Evolutionary conservation across 2,329 filamentous ascomycete genomes (phyloP).

Genomic region (Lojkania enalia): DNA sequence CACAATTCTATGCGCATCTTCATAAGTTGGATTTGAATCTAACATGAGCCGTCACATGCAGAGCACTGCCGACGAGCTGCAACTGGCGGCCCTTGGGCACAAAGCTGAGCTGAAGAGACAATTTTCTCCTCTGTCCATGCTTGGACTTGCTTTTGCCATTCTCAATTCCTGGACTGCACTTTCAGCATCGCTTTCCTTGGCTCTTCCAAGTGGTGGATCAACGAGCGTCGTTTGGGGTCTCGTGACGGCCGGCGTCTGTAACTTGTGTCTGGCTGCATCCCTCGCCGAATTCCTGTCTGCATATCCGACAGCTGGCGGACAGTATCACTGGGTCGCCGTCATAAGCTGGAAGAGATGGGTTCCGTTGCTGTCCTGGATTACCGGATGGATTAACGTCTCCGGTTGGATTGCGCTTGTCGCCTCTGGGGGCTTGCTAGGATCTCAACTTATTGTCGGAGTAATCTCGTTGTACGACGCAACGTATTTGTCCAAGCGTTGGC

Average conservation of each 20-base stretch:
- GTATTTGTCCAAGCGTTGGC: slow-evolving; percentile 65
- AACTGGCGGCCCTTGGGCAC: slow-evolving; percentile 54
- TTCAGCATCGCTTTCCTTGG: slow-evolving; percentile 60
- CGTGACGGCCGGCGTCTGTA: slow-evolving; percentile 62
- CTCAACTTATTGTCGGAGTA: slow-evolving; percentile 67
- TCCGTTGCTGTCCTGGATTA: slow-evolving; percentile 68
- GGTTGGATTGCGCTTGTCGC: slow-evolving; percentile 70
- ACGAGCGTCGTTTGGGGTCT: slow-evolving; percentile 73
- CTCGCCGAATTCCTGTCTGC: slow-evolving; percentile 72
- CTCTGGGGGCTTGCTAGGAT: slow-evolving; percentile 68
- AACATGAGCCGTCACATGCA: no score
- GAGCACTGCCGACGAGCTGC: slow-evolving; percentile 38
- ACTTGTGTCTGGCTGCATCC: slow-evolving; percentile 68
- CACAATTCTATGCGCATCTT: not conserved
- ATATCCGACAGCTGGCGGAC: slow-evolving; percentile 54
- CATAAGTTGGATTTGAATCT: no score
- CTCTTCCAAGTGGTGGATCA: slow-evolving; percentile 71
- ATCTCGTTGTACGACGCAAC: slow-evolving; percentile 63
- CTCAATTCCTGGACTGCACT: slow-evolving; percentile 67
- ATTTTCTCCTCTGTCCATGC: slow-evolving; percentile 62
- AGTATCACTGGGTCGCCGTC: slow-evolving; percentile 72
- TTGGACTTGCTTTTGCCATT: slow-evolving; percentile 65
- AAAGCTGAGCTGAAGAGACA: slow-evolving; percentile 62
- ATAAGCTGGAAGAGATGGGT: slow-evolving; percentile 64
- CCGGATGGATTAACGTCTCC: slow-evolving; percentile 73